Base-by-base conservation (phyloP, 2,329 filamentous ascomycete species). In the Stagonosporopsis cucurbitacearum region DNA sequence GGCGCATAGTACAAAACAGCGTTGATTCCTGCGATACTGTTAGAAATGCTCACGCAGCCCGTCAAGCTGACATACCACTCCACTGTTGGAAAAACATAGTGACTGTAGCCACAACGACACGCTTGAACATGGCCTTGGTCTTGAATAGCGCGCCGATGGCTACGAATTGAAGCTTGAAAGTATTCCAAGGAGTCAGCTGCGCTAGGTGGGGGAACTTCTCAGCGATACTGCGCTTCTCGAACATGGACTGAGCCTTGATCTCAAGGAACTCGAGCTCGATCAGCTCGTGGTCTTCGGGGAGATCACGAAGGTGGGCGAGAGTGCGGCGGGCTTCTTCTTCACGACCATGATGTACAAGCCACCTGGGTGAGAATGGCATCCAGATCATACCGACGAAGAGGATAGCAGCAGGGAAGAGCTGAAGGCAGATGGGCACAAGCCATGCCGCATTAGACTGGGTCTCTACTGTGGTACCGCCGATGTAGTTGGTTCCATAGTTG, bases 211-310 rank as follows among this genome's bases (percentile, higher is more conserved):
- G 90, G 72, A 90, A 92, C 22, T 87, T 80, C 59, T 89, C 86
- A 0, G 78, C 15, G 76, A 81, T 84, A 83, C 9, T 88, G 80
- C 0, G 85, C 76, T 92, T 90, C 75, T 94, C 90, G 63, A 94
- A 95, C 17, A 90, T 73, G 0, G 86, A 88, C 71, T 92, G 88
- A 0, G 90, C 89, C 72, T 91, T 90, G 76, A 94, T 93, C 71
- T 94, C 90, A n/a, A 92, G 82, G 68, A 89, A 92, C 67, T 94
- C 91, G 1, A 92, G 80, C 60, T 88, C 83, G 33, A 93, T 84
- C 0, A 91, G 81, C 53, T 90, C 86, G 67, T 92, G 83, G 60
- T 88, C 83, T 15, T 77, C 69, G 0, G 84, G 72, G 0, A 91
- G 81, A 6, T 80, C 81, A 22, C 91, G 86, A 2, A 94, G 84